Base-by-base conservation (phyloP, 2,329 filamentous ascomycete species). In the Phoma sp. region DNA sequence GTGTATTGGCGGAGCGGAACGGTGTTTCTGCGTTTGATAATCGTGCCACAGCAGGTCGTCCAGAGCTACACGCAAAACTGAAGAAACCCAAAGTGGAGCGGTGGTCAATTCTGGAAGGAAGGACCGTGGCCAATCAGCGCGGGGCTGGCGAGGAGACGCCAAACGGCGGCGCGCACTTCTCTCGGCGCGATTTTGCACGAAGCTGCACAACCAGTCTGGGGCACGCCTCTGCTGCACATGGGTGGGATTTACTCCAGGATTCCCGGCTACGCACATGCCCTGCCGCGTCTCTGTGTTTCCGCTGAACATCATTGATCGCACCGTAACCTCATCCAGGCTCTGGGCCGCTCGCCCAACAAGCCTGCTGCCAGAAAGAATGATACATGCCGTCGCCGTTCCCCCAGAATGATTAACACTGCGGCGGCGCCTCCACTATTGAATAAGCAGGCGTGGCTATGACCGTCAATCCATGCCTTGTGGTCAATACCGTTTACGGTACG, bases 161-260 rank as follows among this genome's bases (percentile, higher is more conserved):
- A 55, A 56, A 58, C 59, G 51, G 46, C 45, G 33, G 39, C 26
- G 33, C 37, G n/a, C 32, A 32, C 37, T 32, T 26, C 28, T 39
- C 46, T 42, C 23, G 38, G 21, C 37, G 38, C 28, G 37, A 18
- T 30, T 36, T 39, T 45, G 26, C 28, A 29, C 36, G 42, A 37
- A 47, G 42, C 37, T 53, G 50, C 50, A 47, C 36, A 26, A 47
- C 50, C 23, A 37, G 12, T 51, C 47, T 51, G 51, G 51, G 45
- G 45, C 45, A 51, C 42, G 42, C 47, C 21, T 42, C 30, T 55
- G 50, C 42, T 48, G 60, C 57, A 66, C 61, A 47, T 51, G 65
- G 53, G 59, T 60, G 46, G 56, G 62, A 68, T 66, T 57, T 59
- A 40, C 57, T 47, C 69, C 57, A 62, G 67, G 68, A 68, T 71